A percentile compares a stretch with the other conserved stretches of the same genome.
These are phyloP conservation scores for Tothia fuscella DNA, from an alignment of 2,329 filamentous ascomycete species.

Conservation along the genomic window DNA sequence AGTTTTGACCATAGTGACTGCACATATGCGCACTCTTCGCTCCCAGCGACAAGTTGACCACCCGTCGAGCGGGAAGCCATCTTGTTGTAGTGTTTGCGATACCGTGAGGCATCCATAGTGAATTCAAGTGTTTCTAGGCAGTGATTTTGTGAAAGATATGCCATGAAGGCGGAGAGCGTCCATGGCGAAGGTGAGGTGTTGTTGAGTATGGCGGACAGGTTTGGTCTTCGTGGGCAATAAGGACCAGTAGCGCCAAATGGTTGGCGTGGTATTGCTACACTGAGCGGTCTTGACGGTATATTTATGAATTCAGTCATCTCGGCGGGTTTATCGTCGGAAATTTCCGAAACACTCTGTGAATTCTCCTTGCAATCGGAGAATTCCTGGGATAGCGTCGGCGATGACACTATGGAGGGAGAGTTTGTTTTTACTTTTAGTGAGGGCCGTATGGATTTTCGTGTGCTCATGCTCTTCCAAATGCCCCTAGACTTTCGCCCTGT, in stretches of 20 bases:
- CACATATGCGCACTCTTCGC: conserved; percentile 54
- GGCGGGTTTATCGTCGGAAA: conserved; percentile 32
- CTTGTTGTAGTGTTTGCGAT: conserved; percentile 54
- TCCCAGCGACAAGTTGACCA: conserved; percentile 38
- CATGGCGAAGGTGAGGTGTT: conserved; percentile 80
- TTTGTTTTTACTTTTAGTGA: conserved; percentile 3
- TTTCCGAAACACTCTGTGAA: conserved; percentile 29
- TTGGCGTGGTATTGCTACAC: conserved; percentile 34
- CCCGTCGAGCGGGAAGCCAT: conserved; percentile 40
- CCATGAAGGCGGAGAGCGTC: conserved; percentile 87
- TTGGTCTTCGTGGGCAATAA: conserved; percentile 51
- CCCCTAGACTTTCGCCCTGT: conserved; percentile 3
- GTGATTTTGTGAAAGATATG: conserved; percentile 92
- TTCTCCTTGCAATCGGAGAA: conserved; percentile 4
- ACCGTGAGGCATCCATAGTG: conserved; percentile 84
- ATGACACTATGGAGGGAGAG: background rate
- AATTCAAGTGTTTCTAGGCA: conserved; percentile 95
- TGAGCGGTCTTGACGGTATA: conserved; percentile 33
- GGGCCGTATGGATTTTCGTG: conserved; percentile 6
- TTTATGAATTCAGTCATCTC: conserved; percentile 33
- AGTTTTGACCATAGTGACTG: conserved; percentile 77
- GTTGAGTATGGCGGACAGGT: conserved; percentile 75
- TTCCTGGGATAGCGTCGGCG: conserved; percentile 4
- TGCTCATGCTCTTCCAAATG: conserved; percentile 13
- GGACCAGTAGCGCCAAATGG: conserved; percentile 29